These are phyloP conservation scores for Zygosaccharomyces lentus DNA, from an alignment of 805 yeast species.

Conservation along the genomic window DNA sequence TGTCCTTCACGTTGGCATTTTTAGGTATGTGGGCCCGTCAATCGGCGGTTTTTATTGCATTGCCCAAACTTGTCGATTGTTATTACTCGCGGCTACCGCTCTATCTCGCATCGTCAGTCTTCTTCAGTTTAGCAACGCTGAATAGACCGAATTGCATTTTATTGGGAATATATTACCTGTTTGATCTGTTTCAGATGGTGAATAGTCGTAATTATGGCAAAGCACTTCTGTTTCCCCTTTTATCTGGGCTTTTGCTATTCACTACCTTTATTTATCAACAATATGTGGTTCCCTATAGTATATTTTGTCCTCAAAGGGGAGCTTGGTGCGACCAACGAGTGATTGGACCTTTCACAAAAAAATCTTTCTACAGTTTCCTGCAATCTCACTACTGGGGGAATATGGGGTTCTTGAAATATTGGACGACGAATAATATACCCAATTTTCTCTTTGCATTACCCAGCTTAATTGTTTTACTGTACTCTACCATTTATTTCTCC, in stretches of 20 bases:
- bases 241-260: constrained; percentile 57
- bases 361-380: constrained; percentile 59
- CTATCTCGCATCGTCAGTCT: constrained; percentile 26
- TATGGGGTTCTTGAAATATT: constrained; percentile 73
- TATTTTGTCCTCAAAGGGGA: constrained; percentile 66
- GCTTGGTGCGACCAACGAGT: constrained; percentile 67
- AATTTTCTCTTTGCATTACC: constrained; percentile 78
- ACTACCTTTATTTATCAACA: constrained; percentile 40
- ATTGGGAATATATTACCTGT: constrained; percentile 61
- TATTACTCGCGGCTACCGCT: constrained; percentile 15
- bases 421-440: constrained; percentile 78
- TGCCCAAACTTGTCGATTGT: constrained; percentile 15
- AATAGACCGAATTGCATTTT: constrained; percentile 75
- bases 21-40: constrained; percentile 52
- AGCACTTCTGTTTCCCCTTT: constrained; percentile 34
- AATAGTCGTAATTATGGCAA: constrained; percentile 15
- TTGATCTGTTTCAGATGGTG: constrained; percentile 44
- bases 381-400: constrained; percentile 77
- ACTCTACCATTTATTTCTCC: constrained; percentile 40
- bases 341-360: constrained; percentile 14
- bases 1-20: constrained; percentile 58
- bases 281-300: constrained; percentile 50
- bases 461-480: constrained; percentile 44
- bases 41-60: constrained; percentile 20
- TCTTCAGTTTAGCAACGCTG: constrained; percentile 54